Evolutionary conservation across 495 filamentous ascomycete genomes (phyloP), one percentile per base, ranked within the genome.

Genomic region (Corynascus novoguineensis): DNA sequence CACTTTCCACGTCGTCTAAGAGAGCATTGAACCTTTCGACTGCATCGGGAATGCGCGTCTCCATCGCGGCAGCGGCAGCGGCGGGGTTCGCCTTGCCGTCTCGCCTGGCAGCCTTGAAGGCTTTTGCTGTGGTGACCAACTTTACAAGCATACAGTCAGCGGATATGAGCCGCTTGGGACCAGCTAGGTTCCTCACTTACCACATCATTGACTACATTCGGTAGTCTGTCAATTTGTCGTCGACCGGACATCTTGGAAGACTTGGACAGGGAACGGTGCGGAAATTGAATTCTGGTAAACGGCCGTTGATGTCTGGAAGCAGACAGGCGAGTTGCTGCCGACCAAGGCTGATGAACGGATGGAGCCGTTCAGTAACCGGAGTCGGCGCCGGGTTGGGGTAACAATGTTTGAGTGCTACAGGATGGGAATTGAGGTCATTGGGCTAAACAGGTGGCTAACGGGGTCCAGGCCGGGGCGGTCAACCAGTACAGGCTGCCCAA

Each of bases 91-190:
- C 66, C 45, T 70, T 66, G 22, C 73, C 73, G 57, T 77, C 75
- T 35, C 65, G 74, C 24, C 60, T 61, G 28, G 67, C 70, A 5
- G 67, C 58, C 53, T 62, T 74, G 17, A 81, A 66, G 27, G 75
- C 71, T 60, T 76, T 81, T 22, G 75, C 80, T 8, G 74, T 73
- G 63, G 79, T 72, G 34, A 83, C 68, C 19, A 81, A 64, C 80
- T 82, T 82, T 47, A 19, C 24, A 11, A 12, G 59, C 32, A 21
- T 25, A 45, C 29, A 10, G 58, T 59, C 31, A 53, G 48, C 27
- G 8, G 27, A 47, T 28, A 40, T 1, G 31, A 44, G 24, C 37
- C 12, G 22, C 4, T 21, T 3, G 10, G 4, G 25, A 25, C 27
- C 0, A 5, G n/a, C 7, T 32, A 29, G n/a, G 22, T 35, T 24